Evolutionary conservation across 2,329 filamentous ascomycete species (phyloP).

Genomic region (Fusarium piperis): DNA sequence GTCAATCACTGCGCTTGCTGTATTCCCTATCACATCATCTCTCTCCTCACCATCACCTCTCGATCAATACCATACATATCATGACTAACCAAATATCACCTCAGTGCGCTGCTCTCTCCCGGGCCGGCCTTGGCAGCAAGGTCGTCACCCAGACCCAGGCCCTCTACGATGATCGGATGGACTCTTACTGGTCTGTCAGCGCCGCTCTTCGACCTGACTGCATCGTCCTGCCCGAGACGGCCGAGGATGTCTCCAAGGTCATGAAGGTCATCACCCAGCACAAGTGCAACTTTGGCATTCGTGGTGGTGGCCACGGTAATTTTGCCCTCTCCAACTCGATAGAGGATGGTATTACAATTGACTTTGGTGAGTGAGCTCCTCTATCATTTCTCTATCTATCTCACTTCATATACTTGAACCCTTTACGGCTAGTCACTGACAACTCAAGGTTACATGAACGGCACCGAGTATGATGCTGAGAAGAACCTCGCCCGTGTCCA

Average conservation of each 20-base stretch:
- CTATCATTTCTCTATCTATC: neutral
- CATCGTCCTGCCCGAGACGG: conserved; percentile 46
- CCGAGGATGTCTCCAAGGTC: conserved; percentile 49
- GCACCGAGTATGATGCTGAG: conserved; percentile 41
- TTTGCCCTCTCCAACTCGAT: conserved; percentile 49
- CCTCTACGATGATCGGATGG: conserved; percentile 44
- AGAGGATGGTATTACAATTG: conserved; percentile 50
- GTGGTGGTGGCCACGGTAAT: conserved; percentile 50
- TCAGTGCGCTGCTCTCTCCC: conserved; percentile 43
- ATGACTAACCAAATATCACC: conserved; percentile 17
- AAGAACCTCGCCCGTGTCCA: conserved; percentile 46
- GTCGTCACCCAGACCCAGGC: conserved; percentile 42
- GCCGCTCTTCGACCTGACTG: conserved; percentile 50
- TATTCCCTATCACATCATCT: neutral
- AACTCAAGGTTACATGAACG: conserved; percentile 42
- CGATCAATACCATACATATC: neutral
- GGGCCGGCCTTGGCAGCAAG: conserved; percentile 40
- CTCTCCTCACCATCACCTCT: neutral
- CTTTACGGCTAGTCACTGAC: neutral
- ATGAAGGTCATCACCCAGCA: conserved; percentile 46
- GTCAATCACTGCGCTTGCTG: neutral
- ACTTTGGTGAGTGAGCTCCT: conserved; percentile 41
- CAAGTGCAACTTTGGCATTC: conserved; percentile 51
- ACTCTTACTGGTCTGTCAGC: conserved; percentile 50
- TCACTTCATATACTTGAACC: neutral